These are phyloP conservation scores for Helminthosporium solani DNA, from an alignment of 2,329 filamentous ascomycete species.

Conservation along the genomic window DNA sequence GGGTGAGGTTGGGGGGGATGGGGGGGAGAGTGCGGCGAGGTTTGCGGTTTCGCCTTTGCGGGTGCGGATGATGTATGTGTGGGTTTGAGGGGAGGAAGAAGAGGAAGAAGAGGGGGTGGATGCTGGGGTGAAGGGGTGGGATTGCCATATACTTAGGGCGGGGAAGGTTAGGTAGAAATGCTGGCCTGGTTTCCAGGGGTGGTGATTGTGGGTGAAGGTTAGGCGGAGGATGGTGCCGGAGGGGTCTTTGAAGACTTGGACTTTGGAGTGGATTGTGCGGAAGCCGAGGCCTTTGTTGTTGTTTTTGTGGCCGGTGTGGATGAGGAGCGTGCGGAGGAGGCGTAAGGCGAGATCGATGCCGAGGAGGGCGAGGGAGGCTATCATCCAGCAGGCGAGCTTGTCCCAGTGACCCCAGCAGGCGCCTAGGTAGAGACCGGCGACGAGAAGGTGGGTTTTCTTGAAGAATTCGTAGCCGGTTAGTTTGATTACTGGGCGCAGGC, in stretches of 20 bases:
- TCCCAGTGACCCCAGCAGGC: slow-evolving; percentile 74
- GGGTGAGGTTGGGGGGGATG: slow-evolving; percentile 16
- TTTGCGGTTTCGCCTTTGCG: slow-evolving; percentile 30
- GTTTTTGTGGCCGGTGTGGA: slow-evolving; percentile 59
- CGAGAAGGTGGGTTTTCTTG: slow-evolving; percentile 68
- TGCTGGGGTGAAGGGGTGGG: slow-evolving; percentile 61
- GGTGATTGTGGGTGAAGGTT: slow-evolving; percentile 62
- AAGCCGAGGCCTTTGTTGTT: slow-evolving; percentile 54
- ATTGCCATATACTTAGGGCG: slow-evolving; percentile 67
- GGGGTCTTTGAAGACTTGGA: slow-evolving; percentile 54
- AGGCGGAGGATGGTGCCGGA: slow-evolving; percentile 59
- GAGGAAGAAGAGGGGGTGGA: slow-evolving; percentile 5
- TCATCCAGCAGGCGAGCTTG: slow-evolving; percentile 66
- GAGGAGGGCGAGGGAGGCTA: slow-evolving; percentile 65
- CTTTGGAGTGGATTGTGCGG: slow-evolving; percentile 52
- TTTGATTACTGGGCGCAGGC: slow-evolving; percentile 58
- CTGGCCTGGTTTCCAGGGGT: slow-evolving; percentile 65
- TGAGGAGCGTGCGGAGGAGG: slow-evolving; percentile 56
- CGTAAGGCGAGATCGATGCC: slow-evolving; percentile 62
- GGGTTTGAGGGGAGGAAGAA: slow-evolving; percentile 9
- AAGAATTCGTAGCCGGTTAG: slow-evolving; percentile 74
- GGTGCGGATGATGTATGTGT: slow-evolving; percentile 34
- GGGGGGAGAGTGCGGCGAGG: slow-evolving; percentile 20
- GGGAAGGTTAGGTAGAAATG: slow-evolving; percentile 71
- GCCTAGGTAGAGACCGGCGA: slow-evolving; percentile 70